Base-by-base conservation (phyloP, 768 basidiomycete species). In the Trichaptum fuscoviolaceum region DNA sequence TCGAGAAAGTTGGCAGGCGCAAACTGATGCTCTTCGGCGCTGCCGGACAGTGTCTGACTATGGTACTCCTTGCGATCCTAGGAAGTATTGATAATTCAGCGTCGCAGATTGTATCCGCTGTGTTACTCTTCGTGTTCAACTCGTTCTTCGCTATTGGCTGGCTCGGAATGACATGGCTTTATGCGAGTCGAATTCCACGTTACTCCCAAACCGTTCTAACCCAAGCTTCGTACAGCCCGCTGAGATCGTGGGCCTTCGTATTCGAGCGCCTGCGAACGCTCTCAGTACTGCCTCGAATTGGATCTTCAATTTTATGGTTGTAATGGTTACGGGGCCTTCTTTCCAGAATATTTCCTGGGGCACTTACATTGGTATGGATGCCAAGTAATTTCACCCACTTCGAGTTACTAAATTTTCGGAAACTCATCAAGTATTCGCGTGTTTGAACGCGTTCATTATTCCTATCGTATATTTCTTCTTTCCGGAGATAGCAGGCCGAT, bases 1-100 rank as follows among this genome's bases (percentile, higher is more conserved):
- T 92, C 67, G 91, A 93, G 71, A 82, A 84, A 27, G 81, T 90
- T 69, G 91, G 91, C 63, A 85, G 91, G 66, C 84, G 91, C 64
- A 84, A 84, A 66, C 79, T 92, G 57, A 88, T 92, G 80, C 78
- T 92, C 69, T 86, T 85, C 69, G 87, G 91, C 60, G 86, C 90
- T 9, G 73, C 82, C 63, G 90, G 88, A 64, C 82, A 86, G 71
- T 80, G 77, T 25, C 64, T 81, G 52, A 85, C 85, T 5, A 88
- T 88, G 87, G 74, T 85, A 1, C 75, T 88, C 34, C 82, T 88
- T 15, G 86, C 85, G 0, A 77, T 87, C 25, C 77, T 86, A 24
- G 86, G 85, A n/a, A 82, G 81, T 64, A 75, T 85, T 63, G 77
- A 81, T 63, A 84, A 79, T 35, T 73, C 75, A 10, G 83, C 78